These are phyloP conservation scores for Epichloe hybrida DNA, from an alignment of 2,329 filamentous ascomycete species.

Conservation along the genomic window DNA sequence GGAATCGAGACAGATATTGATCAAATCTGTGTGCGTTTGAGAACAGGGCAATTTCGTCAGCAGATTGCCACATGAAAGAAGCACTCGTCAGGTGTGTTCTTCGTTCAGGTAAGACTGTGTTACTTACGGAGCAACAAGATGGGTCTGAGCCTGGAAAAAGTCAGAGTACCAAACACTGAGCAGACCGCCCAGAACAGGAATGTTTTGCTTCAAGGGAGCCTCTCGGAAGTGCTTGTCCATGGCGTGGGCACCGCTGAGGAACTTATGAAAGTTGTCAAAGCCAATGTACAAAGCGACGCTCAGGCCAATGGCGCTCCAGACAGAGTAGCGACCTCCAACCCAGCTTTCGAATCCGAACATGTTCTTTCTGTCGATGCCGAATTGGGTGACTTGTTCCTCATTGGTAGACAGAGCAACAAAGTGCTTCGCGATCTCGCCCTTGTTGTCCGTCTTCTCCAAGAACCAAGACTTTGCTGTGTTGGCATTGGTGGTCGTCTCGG, in stretches of 20 bases:
- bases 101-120: too few relatives aligned
- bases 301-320: slow-evolving; percentile 96
- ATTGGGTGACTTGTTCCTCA: slow-evolving; percentile 88
- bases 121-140: slow-evolving; percentile 83
- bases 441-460: slow-evolving; percentile 60
- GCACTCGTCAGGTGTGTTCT: background rate
- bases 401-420: slow-evolving; percentile 98
- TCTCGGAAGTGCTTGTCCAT: slow-evolving; percentile 98
- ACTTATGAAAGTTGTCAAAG: slow-evolving; percentile 94
- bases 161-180: slow-evolving; percentile 98
- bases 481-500: slow-evolving; percentile 93
- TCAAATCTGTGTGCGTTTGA: slow-evolving; percentile 53
- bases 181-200: slow-evolving; percentile 81
- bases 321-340: slow-evolving; percentile 96
- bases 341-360: slow-evolving; percentile 99
- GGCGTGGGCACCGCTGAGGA: slow-evolving; percentile 84
- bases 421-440: slow-evolving; percentile 92
- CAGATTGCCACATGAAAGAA: background rate
- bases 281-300: slow-evolving; percentile 92
- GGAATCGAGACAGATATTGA: slow-evolving; percentile 98
- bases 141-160: slow-evolving; percentile 98
- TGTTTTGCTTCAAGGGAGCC: slow-evolving; percentile 85
- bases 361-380: slow-evolving; percentile 96
- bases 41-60: background rate
- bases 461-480: slow-evolving; percentile 97